These are phyloP conservation scores for Russula lepida DNA, from an alignment of 768 basidiomycete genomes.

Conservation along the genomic window DNA sequence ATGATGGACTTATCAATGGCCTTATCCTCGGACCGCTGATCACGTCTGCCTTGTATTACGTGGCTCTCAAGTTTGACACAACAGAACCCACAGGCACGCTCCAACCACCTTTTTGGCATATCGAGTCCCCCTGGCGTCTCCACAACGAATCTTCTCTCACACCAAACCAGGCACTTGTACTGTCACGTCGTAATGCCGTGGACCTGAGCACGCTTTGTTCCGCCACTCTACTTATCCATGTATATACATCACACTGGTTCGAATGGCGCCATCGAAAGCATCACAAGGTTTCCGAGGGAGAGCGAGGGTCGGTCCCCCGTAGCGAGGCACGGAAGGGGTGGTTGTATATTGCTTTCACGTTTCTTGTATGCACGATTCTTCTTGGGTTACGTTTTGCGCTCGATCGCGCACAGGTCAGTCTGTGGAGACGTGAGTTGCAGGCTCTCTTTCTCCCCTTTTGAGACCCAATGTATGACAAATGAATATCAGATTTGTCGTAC, in stretches of 20 bases:
- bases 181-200: conserved; percentile 68
- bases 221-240: conserved; percentile 69
- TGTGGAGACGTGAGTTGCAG: conserved; percentile 60
- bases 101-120: conserved; percentile 61
- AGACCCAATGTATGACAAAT: background rate
- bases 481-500: conserved; percentile 55
- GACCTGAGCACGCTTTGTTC: conserved; percentile 77
- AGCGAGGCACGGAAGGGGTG: conserved; percentile 55
- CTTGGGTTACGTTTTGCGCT: conserved; percentile 44
- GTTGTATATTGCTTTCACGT: conserved; percentile 58
- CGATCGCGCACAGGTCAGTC: conserved; percentile 33
- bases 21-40: conserved; percentile 80
- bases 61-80: conserved; percentile 33
- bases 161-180: conserved; percentile 45
- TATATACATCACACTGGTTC: conserved; percentile 67
- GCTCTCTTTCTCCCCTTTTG: background rate
- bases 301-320: conserved; percentile 68
- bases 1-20: conserved; percentile 82
- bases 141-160: conserved; percentile 35
- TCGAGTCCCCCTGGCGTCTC: conserved; percentile 62
- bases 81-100: conserved; percentile 21
- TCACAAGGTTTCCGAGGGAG: conserved; percentile 47
- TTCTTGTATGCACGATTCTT: conserved; percentile 42
- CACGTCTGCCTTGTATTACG: conserved; percentile 56
- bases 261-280: conserved; percentile 44